Base-by-base conservation (phyloP, 2,329 filamentous ascomycete species). In the Penicillium brevicompactum region DNA sequence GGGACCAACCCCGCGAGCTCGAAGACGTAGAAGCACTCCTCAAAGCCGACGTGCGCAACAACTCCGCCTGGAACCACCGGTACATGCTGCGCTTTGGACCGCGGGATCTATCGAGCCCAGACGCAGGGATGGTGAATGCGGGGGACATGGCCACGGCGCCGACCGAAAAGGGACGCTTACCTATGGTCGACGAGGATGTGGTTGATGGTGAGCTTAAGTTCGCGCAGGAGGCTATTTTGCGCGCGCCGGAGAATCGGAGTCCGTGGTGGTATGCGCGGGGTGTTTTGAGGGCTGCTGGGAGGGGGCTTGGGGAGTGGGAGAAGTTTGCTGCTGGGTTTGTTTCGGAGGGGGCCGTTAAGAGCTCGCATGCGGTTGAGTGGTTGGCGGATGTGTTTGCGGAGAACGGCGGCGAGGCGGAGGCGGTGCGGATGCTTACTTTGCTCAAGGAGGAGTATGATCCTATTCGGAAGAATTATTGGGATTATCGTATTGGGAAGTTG, bases 61-160 rank as follows among this genome's bases (percentile, higher is more conserved):
- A 99, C 74, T 94, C 90, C 43, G 94, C 93, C 14, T 99, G 94
- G 94, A 95, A 93, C 62, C 93, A 99, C 79, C 87, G 94, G 49
- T 97, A 94, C 81, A 96, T 93, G 73, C 73, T 97, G n/a, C 86
- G 93, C 16, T 96, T 97, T 84, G 71, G 79, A 82, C 79, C 87
- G 81, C 18, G 77, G 10, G 70, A 71, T 32, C 66, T 73, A 22
- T 76, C 75, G 27, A 68, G 74, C 55, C 72, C 70, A 60, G 60
- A 73, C 63, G 57, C 74, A 55, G 67, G 77, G 61, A 60, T 76
- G 70, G 65, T 67, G 13, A 67, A 71, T 27, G 61, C 63, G 1
- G 63, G 62, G 4, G 57, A 52, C 45, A 37, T 47, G 27, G 50
- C 21, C 42, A 59, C 10, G 8, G 38, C 56, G 1, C 54, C 63